Base-by-base conservation (phyloP, 2,329 filamentous ascomycete genomes). In the Exutisphaerella laricina region DNA sequence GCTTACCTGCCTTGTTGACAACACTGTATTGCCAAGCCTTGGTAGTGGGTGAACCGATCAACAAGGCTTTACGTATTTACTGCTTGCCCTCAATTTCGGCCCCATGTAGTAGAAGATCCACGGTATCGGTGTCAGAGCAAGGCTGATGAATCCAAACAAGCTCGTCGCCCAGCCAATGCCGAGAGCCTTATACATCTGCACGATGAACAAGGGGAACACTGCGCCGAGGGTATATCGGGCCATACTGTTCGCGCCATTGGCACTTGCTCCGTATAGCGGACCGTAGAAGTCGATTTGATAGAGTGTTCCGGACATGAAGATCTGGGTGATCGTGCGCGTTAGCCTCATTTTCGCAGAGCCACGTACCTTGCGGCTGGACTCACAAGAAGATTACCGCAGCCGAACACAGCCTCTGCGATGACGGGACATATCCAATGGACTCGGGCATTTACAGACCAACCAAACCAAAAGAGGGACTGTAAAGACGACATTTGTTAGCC, bases 281-380 rank as follows among this genome's bases (percentile, higher is more conserved):
- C 65, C 65, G 30, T 67, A 69, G 3, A 62, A 54, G 37, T 69
- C 65, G 39, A 68, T 56, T 58, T 67, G 63, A 51, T 65, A 69
- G 25, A 65, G 45, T 25, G 63, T 63, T n/a, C 55, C 55, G 0
- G 61, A 54, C 5, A 61, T 59, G 43, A 66, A 68, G 33, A 58
- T 47, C 25, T n/a, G n/a, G n/a, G n/a, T n/a, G n/a, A n/a, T n/a
- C n/a, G n/a, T n/a, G n/a, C n/a, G n/a, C n/a, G n/a, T n/a, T n/a
- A n/a, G n/a, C n/a, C n/a, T n/a, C n/a, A n/a, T n/a, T n/a, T n/a
- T n/a, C n/a, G n/a, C n/a, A n/a, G n/a, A n/a, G n/a, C n/a, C n/a
- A n/a, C n/a, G n/a, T n/a, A n/a, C n/a, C n/a, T n/a, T n/a, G n/a
- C n/a, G n/a, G n/a, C n/a, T n/a, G n/a, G n/a, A n/a, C n/a, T n/a